Evolutionary conservation across 2,329 filamentous ascomycete genomes (phyloP).

Genomic region (Rutstroemia sp.): DNA sequence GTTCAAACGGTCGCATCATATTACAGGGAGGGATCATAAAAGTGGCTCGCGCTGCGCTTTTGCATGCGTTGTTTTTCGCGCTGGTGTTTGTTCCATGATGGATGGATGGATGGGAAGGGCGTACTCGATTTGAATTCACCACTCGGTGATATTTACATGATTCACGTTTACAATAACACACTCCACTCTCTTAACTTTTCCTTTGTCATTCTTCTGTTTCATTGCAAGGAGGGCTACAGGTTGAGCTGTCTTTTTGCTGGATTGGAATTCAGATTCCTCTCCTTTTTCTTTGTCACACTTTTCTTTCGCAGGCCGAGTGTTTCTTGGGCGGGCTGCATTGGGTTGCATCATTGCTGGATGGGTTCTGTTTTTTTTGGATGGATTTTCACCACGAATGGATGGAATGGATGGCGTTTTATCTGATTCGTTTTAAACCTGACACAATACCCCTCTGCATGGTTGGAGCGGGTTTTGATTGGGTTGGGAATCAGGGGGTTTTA

Average conservation of each 20-base stretch:
- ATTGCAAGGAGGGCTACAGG: neutral
- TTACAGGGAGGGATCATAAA: conserved; percentile 27
- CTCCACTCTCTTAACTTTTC: neutral
- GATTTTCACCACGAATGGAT: neutral
- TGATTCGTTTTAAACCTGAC: neutral
- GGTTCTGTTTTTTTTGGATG: neutral
- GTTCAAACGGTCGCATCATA: conserved; percentile 18
- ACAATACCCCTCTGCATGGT: neutral
- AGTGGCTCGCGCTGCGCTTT: conserved; percentile 29
- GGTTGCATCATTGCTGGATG: neutral
- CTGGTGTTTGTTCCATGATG: neutral
- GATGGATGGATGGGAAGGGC: neutral
- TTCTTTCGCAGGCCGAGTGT: neutral
- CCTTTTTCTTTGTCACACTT: no score
- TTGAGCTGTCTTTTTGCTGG: neutral
- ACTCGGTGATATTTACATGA: neutral
- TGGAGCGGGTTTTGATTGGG: neutral
- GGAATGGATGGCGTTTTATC: neutral
- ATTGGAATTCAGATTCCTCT: neutral
- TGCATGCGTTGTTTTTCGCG: conserved; percentile 1
- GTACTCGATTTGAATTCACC: neutral
- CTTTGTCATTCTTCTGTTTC: neutral
- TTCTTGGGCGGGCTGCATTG: neutral
- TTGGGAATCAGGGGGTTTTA: neutral
- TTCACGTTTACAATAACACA: neutral